Base-by-base conservation (phyloP, 2,329 filamentous ascomycete genomes). In the Neodidymelliopsis sp. region DNA sequence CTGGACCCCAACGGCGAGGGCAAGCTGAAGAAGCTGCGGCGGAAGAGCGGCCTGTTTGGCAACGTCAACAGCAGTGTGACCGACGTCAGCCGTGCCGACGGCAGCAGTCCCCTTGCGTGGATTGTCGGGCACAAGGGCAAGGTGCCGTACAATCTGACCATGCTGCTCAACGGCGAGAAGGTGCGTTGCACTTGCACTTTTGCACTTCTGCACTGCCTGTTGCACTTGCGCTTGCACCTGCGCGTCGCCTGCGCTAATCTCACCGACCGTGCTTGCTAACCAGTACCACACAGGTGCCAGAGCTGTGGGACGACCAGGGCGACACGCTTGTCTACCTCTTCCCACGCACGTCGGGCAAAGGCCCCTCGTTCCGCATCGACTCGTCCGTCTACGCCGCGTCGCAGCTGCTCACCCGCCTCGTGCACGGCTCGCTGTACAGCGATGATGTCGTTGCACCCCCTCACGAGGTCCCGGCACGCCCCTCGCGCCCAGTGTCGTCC, bases 291-390 rank as follows among this genome's bases (percentile, higher is more conserved):
- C 54, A 82, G 79, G 75, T 84, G 12, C 65, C 75, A 5, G 84
- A 87, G 60, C 67, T 87, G 7, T 87, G 84, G 84, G 81, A 85
- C 57, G 80, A 84, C 3, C 66, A 78, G 35, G 84, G 81, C n/a
- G 83, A 86, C 64, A 85, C 83, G 11, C 77, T 80, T 52, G 76
- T 87, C n/a, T 83, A 86, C 59, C 75, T 87, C 11, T 86, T 84
- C 59, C 82, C 84, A 1, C 75, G 79, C 30, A 79, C 74, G 12
- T 80, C 82, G 15, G 78, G 78, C 42, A 79, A 79, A 61, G 77
- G 81, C 4, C 76, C 84, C 7, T 85, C 83, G 2, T 86, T 87
- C 74, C 81, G 80, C 50, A 73, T 87, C 45, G 77, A 85, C 61
- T 85, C 83, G 3, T 75, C 80, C 4, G 73, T 83, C 20, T 83